A percentile compares a stretch with the other conserved stretches of the same genome.
These are phyloP conservation scores for Monosporascus sp. DNA, from an alignment of 2,329 filamentous ascomycete species.

Conservation along the genomic window DNA sequence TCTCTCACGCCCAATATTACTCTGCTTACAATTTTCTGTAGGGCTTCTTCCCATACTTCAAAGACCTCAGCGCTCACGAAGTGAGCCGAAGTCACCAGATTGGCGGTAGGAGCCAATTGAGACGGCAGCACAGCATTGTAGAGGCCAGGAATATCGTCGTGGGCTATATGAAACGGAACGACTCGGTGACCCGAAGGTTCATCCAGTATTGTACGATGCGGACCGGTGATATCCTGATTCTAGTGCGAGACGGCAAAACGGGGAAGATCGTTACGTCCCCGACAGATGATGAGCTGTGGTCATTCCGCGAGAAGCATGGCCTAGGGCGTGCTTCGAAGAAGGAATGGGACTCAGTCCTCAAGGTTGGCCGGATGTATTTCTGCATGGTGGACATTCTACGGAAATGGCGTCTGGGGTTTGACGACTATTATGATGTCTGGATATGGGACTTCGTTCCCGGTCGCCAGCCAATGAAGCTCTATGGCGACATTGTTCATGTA, in stretches of 20 bases:
- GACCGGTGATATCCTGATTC: slow-evolving; percentile 19
- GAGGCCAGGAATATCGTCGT: slow-evolving; percentile 26
- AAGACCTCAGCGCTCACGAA: slow-evolving; percentile 15
- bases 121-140: slow-evolving; percentile 18
- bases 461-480: slow-evolving; percentile 10
- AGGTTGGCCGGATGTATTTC: slow-evolving; percentile 21
- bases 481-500: slow-evolving; percentile 16
- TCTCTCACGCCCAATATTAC: too few relatives aligned
- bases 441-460: slow-evolving; percentile 25
- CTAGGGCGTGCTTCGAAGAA: slow-evolving; percentile 19
- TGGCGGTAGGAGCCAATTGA: slow-evolving; percentile 15
- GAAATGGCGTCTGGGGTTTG: slow-evolving; percentile 22
- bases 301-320: slow-evolving; percentile 18
- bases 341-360: slow-evolving; percentile 16
- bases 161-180: slow-evolving; percentile 29
- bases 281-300: slow-evolving; percentile 18
- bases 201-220: slow-evolving; percentile 26
- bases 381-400: slow-evolving; percentile 13
- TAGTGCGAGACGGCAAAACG: slow-evolving; percentile 25
- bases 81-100: slow-evolving; percentile 17
- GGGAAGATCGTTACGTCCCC: slow-evolving; percentile 24
- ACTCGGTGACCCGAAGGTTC: slow-evolving; percentile 25
- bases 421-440: slow-evolving; percentile 26
- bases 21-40: slow-evolving; percentile 6
- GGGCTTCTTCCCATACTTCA: slow-evolving; percentile 23